Evolutionary conservation across 164 flowering plant genomes (phyloP).

Genomic region (Liquidambar formosana): DNA sequence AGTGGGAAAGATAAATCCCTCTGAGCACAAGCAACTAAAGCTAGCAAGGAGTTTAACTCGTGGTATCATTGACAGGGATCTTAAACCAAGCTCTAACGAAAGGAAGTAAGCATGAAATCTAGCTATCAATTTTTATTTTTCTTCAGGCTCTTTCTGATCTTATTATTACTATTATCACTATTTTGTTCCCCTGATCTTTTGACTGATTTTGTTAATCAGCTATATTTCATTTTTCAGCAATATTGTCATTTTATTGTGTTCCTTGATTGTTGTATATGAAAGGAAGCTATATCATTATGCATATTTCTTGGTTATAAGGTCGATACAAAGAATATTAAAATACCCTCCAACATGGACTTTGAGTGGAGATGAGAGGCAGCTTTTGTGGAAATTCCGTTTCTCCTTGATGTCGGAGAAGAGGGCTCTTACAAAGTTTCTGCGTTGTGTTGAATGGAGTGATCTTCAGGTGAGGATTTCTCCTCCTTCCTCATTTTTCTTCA

Average conservation of each 20-base stretch:
- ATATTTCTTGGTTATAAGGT: slow-evolving; percentile 41
- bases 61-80: slow-evolving; percentile 94
- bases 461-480: slow-evolving; percentile 57
- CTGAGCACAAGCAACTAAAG: slow-evolving; percentile 98
- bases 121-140: background rate
- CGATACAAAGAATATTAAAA: slow-evolving; percentile 84
- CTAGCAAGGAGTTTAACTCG: slow-evolving; percentile 93
- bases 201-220: background rate
- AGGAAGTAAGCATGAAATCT: slow-evolving; percentile 73
- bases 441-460: slow-evolving; percentile 99
- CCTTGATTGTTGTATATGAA: background rate
- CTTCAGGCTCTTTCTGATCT: background rate
- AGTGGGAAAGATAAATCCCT: slow-evolving; percentile 90
- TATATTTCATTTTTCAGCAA: background rate
- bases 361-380: slow-evolving; percentile 96
- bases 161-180: background rate
- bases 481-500: background rate
- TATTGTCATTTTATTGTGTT: background rate
- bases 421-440: slow-evolving; percentile 93
- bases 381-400: slow-evolving; percentile 95
- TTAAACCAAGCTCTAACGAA: slow-evolving; percentile 89
- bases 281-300: slow-evolving; percentile 9
- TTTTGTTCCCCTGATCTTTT: background rate
- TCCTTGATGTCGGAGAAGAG: slow-evolving; percentile 95
- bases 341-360: slow-evolving; percentile 92